Evolutionary conservation across 192 early-diverging fungal species (phyloP).

Genomic region (Entomortierella chlamydospora): DNA sequence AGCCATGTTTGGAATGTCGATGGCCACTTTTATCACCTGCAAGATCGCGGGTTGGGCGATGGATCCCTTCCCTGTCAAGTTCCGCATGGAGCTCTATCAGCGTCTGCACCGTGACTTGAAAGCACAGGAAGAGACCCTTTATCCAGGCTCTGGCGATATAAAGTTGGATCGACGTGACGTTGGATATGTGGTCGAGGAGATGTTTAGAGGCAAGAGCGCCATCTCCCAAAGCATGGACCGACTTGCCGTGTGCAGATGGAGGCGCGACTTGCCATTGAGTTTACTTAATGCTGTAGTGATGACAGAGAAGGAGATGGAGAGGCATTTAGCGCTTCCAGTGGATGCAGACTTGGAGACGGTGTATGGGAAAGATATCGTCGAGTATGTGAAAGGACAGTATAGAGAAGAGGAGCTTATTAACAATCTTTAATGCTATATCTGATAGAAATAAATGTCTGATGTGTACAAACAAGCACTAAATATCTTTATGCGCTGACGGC

Average conservation of each 20-base stretch:
- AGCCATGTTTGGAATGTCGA: slow-evolving; percentile 93
- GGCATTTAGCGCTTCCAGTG: slow-evolving; percentile 62
- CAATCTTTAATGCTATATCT: background rate
- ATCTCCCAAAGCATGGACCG: slow-evolving; percentile 81
- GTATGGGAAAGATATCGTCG: slow-evolving; percentile 67
- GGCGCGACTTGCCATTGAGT: slow-evolving; percentile 69
- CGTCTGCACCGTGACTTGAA: slow-evolving; percentile 79
- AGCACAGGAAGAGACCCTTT: slow-evolving; percentile 48
- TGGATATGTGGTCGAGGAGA: slow-evolving; percentile 90
- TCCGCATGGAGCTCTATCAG: slow-evolving; percentile 78
- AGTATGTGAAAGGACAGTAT: slow-evolving; percentile 62
- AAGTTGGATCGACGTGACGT: slow-evolving; percentile 75
- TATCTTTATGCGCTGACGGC: no score
- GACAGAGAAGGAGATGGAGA: slow-evolving; percentile 82
- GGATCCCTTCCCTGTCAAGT: slow-evolving; percentile 79
- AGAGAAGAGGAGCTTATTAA: slow-evolving; percentile 56
- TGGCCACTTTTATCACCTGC: slow-evolving; percentile 88
- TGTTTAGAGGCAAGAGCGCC: slow-evolving; percentile 84
- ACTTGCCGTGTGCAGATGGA: slow-evolving; percentile 82
- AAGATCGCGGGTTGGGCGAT: slow-evolving; percentile 72
- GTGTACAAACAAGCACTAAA: no score
- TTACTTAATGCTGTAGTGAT: slow-evolving; percentile 85
- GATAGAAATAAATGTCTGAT: background rate
- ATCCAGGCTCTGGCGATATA: background rate
- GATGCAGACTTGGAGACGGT: slow-evolving; percentile 55